phyloP scores from a whole-genome alignment of 768 basidiomycete species.

The Collybia mongolica region DNA sequence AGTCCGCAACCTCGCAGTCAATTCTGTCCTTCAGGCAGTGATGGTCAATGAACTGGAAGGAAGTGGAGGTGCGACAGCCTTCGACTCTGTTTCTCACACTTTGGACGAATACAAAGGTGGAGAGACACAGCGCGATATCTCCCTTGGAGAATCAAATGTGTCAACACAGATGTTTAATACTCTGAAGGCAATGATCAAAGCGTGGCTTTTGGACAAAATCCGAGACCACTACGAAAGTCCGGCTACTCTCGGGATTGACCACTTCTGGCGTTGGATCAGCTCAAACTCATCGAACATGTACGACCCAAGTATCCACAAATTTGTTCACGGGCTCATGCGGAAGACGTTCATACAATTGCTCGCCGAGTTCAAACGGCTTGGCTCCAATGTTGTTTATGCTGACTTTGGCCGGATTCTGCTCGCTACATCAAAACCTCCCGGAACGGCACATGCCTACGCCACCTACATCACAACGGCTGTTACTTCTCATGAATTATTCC shows the following conservation, averaged over 20 bases:
- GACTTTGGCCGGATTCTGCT: conserved; percentile 90
- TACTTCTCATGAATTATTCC: conserved; percentile 92
- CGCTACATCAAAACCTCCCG: conserved; percentile 93
- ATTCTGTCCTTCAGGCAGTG: conserved; percentile 91
- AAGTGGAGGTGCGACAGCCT: conserved; percentile 88
- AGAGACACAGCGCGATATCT: conserved; percentile 67
- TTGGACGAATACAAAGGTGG: conserved; percentile 84
- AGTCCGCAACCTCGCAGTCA: conserved; percentile 89
- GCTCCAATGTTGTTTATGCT: conserved; percentile 90
- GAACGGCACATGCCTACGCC: conserved; percentile 93
- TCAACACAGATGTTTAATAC: conserved; percentile 85
- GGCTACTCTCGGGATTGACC: conserved; percentile 74
- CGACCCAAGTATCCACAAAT: conserved; percentile 90
- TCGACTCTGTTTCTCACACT: conserved; percentile 90
- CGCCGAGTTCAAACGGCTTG: conserved; percentile 94
- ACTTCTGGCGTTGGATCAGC: conserved; percentile 98
- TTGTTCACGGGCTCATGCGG: conserved; percentile 93
- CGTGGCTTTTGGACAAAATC: conserved; percentile 88
- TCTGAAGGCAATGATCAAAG: conserved; percentile 84
- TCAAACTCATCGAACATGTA: conserved; percentile 84
- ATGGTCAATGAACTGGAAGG: conserved; percentile 98
- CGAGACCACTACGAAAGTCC: conserved; percentile 64
- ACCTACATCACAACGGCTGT: conserved; percentile 94
- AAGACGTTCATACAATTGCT: conserved; percentile 97
- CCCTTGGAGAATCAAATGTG: conserved; percentile 86